These are phyloP conservation scores for Plasmodium knowlesi DNA, from an alignment of 169 alveolate genomes.

Conservation along the genomic window DNA sequence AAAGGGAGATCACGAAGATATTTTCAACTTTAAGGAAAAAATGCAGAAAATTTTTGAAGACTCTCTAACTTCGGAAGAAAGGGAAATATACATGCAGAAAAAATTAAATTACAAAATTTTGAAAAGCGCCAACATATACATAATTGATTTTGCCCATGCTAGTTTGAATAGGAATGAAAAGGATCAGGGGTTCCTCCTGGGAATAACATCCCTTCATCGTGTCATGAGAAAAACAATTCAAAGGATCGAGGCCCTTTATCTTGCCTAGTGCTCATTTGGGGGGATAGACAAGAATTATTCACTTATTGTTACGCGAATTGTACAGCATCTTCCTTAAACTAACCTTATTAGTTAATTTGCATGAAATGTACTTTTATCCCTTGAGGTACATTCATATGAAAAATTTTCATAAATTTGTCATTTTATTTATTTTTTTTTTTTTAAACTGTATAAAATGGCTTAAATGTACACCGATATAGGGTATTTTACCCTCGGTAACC, in stretches of 20 bases:
- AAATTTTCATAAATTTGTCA: not conserved
- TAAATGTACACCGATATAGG: not conserved
- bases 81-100: not conserved
- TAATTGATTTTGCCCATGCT: constrained; percentile 84
- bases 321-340: not conserved
- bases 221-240: constrained; percentile 49
- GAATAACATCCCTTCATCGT: constrained; percentile 70
- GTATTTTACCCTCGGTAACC: not conserved
- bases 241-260: constrained; percentile 7
- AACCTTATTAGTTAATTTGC: not conserved
- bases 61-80: constrained; percentile 41
- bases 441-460: not conserved
- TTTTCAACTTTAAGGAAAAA: constrained; percentile 13
- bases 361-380: not conserved
- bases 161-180: constrained; percentile 67
- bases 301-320: not conserved
- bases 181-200: constrained; percentile 80
- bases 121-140: constrained; percentile 74
- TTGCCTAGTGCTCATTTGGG: not conserved
- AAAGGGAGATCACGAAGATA: constrained; percentile 28
- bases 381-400: not conserved
- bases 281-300: not conserved
- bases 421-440: not conserved
- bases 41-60: constrained; percentile 51
- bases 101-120: constrained; percentile 26